Percentiles rank a stretch among this genome's conserved stretches.
Evolutionary conservation across 83 land plant species (phyloP).

Genomic region (Isoetes engelmannii): DNA sequence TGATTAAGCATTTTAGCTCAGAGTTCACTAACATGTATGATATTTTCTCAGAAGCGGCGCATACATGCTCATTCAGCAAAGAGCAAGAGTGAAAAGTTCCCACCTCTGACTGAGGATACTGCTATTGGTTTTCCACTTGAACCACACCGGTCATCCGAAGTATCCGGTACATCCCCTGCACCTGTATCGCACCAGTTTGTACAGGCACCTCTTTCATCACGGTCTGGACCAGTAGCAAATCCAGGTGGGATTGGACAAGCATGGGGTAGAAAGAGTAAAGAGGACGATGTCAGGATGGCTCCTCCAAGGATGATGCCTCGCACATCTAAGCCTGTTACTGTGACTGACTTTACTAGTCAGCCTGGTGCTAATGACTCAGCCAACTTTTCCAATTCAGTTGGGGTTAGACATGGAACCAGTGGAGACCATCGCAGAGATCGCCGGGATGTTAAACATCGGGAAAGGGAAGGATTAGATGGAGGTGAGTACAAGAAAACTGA

Average conservation of each 20-base stretch:
- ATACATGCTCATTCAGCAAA: constrained; percentile 21
- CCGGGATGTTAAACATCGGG: not conserved
- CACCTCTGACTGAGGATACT: constrained; percentile 23
- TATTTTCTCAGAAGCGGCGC: constrained; percentile 13
- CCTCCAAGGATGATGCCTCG: constrained; percentile 4
- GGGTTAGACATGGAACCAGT: not conserved
- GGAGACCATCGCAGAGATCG: not conserved
- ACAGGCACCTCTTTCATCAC: constrained; percentile 14
- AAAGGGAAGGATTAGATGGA: not conserved
- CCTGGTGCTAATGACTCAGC: not conserved
- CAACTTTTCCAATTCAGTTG: not conserved
- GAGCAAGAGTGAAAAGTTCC: constrained; percentile 25
- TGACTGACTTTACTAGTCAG: not conserved
- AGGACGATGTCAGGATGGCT: constrained; percentile 3
- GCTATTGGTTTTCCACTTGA: constrained; percentile 26
- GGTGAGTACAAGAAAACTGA: not conserved
- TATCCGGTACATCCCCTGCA: constrained; percentile 1
- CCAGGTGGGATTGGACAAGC: constrained; percentile 14
- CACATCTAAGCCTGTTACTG: not conserved
- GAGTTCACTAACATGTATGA: not conserved
- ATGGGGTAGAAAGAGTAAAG: constrained; percentile 12
- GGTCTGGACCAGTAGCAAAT: constrained; percentile 27
- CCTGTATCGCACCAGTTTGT: not conserved
- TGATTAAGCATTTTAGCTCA: not conserved
- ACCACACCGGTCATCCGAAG: constrained; percentile 17